Percentiles rank a stretch among this genome's conserved stretches.
phyloP scores from a whole-genome alignment of 192 early-diverging fungal species.

The Martensiomyces pterosporus region DNA sequence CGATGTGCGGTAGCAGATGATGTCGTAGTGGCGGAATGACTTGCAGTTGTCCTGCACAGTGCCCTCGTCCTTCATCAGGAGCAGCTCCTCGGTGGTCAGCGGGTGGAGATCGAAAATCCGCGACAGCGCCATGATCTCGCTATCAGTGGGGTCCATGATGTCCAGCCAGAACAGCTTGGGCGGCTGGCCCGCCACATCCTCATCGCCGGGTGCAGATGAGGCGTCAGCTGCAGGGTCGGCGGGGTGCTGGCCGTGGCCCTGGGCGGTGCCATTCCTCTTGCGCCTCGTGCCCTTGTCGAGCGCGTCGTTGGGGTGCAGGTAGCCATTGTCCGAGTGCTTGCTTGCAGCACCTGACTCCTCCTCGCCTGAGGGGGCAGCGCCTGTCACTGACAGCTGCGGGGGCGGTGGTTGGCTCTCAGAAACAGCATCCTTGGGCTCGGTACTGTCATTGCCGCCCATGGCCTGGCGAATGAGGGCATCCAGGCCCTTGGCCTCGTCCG shows the following conservation, averaged over 20 bases:
- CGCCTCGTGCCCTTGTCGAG: constrained; percentile 16
- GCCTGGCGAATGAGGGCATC: constrained; percentile 35
- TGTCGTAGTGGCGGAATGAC: constrained; percentile 84
- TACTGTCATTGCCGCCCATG: neutral
- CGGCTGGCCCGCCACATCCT: too few species aligned
- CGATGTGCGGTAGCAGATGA: constrained; percentile 71
- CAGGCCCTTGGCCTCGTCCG: constrained; percentile 35
- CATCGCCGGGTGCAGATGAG: too few species aligned
- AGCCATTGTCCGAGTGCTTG: constrained; percentile 6
- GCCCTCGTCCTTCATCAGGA: constrained; percentile 62
- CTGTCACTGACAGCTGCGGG: constrained; percentile 34
- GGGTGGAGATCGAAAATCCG: constrained; percentile 83
- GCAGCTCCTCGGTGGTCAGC: constrained; percentile 85
- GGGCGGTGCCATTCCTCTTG: too few species aligned
- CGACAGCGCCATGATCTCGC: constrained; percentile 57
- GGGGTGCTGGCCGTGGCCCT: too few species aligned
- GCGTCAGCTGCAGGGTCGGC: constrained; percentile 38
- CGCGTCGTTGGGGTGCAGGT: constrained; percentile 38
- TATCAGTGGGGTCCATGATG: constrained; percentile 56
- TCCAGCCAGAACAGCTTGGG: constrained; percentile 65
- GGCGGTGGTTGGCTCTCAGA: neutral
- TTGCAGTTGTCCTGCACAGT: constrained; percentile 80
- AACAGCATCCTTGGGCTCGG: neutral
- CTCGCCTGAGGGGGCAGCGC: constrained; percentile 16
- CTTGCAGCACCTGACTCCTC: neutral